phyloP scores from a whole-genome alignment of 1,139 yeast species.

The Protomyces arabidopsidicola region DNA sequence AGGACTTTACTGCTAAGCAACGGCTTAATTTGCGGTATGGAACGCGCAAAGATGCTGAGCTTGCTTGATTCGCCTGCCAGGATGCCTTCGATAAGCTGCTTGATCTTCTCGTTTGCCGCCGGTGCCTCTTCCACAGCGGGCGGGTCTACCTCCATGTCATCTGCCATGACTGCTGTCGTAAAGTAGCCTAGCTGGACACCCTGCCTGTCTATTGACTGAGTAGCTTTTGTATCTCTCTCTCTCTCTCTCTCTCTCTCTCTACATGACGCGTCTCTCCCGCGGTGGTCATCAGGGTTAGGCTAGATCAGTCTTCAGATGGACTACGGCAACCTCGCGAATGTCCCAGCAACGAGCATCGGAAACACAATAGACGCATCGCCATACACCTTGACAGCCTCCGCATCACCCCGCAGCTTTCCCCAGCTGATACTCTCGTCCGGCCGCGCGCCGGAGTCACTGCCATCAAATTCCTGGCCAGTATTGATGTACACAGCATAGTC shows the following conservation, averaged over 20 bases:
- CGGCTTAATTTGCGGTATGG: background rate
- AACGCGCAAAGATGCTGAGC: background rate
- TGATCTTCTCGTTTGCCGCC: background rate
- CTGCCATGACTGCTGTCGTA: background rate
- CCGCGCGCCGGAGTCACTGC: constrained; percentile 98
- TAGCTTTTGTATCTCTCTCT: too few species aligned
- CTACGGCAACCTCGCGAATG: constrained; percentile 56
- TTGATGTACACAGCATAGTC: constrained; percentile 95
- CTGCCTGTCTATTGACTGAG: too few species aligned
- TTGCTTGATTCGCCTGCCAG: background rate
- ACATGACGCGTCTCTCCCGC: background rate
- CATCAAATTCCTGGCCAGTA: constrained; percentile 98
- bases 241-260: too few species aligned
- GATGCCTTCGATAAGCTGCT: background rate
- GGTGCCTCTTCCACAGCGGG: background rate
- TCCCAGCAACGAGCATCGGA: constrained; percentile 95
- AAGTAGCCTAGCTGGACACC: too few species aligned
- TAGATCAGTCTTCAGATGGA: background rate
- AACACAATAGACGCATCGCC: constrained; percentile 95
- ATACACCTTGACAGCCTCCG: constrained; percentile 81
- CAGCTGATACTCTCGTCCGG: constrained; percentile 98
- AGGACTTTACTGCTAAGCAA: background rate
- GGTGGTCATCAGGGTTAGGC: background rate
- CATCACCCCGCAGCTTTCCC: constrained; percentile 97
- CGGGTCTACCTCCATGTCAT: background rate